Base-by-base conservation (phyloP, 176 grass and related monocot species). In the Avena insularis region DNA sequence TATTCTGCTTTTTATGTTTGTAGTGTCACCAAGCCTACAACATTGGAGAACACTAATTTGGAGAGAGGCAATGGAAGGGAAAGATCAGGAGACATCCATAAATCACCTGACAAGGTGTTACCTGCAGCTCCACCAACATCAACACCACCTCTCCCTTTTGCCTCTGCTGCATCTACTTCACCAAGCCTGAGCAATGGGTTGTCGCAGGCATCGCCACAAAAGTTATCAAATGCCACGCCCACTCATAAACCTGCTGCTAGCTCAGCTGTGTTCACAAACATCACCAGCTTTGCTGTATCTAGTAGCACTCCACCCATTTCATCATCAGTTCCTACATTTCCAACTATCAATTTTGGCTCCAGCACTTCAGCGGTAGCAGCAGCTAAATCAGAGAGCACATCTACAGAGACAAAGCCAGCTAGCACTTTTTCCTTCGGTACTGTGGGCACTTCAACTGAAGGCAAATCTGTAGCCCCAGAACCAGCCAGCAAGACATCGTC, bases 141-240 rank as follows among this genome's bases (percentile, higher is more conserved):
- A 16, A 47, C 45, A 54, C 70, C 29, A 50, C 53, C 90, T 51
- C 25, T 78, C 71, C 35, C 71, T 57, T 90, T 90, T 88, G 25
- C 86, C 72, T 95, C 87, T 84, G 48, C 76, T 58, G 77, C 83
- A 82, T 82, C 80, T 23, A 60, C 78, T 49, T 78, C 82, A 75
- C 46, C 86, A 29, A 63, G 71, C 77, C 79, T 92, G 43, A 88
- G 90, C 84, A 95, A 92, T 90, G 93, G 86, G 33, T 89, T 77
- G 27, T 79, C 51, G 5, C 58, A 75, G 46, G 55, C 84, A 79
- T 90, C 62, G 0, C 62, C 90, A 69, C 83, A 81, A 46, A 90
- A 88, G 65, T 74, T 71, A 17, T 19, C 77, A 79, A 65, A 61
- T 83, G 23, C 38, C 58, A 21, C 51, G 15, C 74, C 73, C 82